These are phyloP conservation scores for Colletotrichum godetiae DNA, from an alignment of 2,329 filamentous ascomycete species.

Conservation along the genomic window DNA sequence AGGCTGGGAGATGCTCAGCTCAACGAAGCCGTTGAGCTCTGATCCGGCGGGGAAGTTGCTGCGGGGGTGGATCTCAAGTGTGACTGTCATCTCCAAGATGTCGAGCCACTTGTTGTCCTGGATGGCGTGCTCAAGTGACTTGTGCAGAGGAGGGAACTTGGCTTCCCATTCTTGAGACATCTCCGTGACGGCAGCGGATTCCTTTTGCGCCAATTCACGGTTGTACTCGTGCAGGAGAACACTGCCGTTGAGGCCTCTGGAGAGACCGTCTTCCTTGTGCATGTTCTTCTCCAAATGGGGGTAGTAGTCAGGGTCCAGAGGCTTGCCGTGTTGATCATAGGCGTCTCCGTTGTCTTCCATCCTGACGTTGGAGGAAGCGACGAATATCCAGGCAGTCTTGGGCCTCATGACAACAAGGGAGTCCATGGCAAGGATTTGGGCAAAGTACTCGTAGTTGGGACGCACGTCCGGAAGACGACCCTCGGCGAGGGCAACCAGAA, in stretches of 20 bases:
- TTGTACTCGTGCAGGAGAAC: conserved; percentile 70
- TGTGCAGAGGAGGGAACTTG: conserved; percentile 66
- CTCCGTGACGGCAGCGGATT: conserved; percentile 66
- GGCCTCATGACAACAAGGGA: conserved; percentile 64
- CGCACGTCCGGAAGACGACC: conserved; percentile 67
- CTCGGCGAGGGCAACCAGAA: conserved; percentile 71
- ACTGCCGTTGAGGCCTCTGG: conserved; percentile 59
- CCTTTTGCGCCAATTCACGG: conserved; percentile 62
- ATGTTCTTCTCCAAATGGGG: conserved; percentile 68
- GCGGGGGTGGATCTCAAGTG: conserved; percentile 68
- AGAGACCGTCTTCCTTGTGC: conserved; percentile 62
- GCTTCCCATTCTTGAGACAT: conserved; percentile 67
- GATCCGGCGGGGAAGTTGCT: conserved; percentile 69
- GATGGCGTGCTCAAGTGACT: conserved; percentile 60
- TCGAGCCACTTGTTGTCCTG: conserved; percentile 65
- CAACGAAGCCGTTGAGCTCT: conserved; percentile 69
- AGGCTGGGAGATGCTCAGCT: conserved; percentile 67
- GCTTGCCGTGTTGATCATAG: conserved; percentile 55
- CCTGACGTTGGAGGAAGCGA: conserved; percentile 63
- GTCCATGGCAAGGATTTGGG: conserved; percentile 65
- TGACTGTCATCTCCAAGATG: conserved; percentile 72
- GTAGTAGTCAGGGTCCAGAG: conserved; percentile 59
- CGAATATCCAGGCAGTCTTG: conserved; percentile 69
- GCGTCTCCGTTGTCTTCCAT: conserved; percentile 58
- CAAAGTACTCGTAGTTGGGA: conserved; percentile 72